These are phyloP conservation scores for Phaeoacremonium minimum DNA, from an alignment of 2,329 filamentous ascomycete species.

Conservation along the genomic window DNA sequence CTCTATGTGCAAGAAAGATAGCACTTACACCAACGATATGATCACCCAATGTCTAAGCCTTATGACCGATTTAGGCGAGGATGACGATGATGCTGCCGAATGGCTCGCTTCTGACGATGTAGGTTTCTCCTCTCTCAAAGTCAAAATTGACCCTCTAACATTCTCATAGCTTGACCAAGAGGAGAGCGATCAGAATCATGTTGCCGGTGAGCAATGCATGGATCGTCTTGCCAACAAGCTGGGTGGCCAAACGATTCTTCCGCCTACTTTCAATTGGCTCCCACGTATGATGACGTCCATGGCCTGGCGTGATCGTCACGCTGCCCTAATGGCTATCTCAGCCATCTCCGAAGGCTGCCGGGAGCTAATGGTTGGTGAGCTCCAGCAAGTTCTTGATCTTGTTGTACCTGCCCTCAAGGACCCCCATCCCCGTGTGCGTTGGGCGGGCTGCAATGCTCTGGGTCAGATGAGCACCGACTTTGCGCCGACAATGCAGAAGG, in stretches of 20 bases:
- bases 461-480: slow-evolving; percentile 99
- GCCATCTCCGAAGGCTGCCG: slow-evolving; percentile 97
- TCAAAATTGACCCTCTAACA: neutral
- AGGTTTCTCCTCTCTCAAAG: slow-evolving; percentile 28
- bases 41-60: slow-evolving; percentile 96
- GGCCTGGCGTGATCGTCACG: slow-evolving; percentile 91
- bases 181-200: slow-evolving; percentile 95
- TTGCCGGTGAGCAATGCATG: slow-evolving; percentile 98
- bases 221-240: slow-evolving; percentile 96
- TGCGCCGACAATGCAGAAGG: slow-evolving; percentile 94
- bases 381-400: slow-evolving; percentile 89
- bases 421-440: slow-evolving; percentile 87
- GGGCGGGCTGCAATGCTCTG: slow-evolving; percentile 97
- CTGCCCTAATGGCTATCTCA: slow-evolving; percentile 96
- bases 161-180: slow-evolving; percentile 72
- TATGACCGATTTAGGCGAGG: slow-evolving; percentile 94
- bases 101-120: slow-evolving; percentile 93
- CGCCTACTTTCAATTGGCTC: slow-evolving; percentile 93
- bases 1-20: slow-evolving; percentile 90
- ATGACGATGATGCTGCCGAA: slow-evolving; percentile 91
- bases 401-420: slow-evolving; percentile 91
- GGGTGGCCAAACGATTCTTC: slow-evolving; percentile 86
- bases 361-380: slow-evolving; percentile 90
- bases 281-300: slow-evolving; percentile 96
- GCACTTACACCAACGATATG: slow-evolving; percentile 92